Conservation (phyloP, 306 rosid genomes). For the Dicorynia guianensis region DNA sequence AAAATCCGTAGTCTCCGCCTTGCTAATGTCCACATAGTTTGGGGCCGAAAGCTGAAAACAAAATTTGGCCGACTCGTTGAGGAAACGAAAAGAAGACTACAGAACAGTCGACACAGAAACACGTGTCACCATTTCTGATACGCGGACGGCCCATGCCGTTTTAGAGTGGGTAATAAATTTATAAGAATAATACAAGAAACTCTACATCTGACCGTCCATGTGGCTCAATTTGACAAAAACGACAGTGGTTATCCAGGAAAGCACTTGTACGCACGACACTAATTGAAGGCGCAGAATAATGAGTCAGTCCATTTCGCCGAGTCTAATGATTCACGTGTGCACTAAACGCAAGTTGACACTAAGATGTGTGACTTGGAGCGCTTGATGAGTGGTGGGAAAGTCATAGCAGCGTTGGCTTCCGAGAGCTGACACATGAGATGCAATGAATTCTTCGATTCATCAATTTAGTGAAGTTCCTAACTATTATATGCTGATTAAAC, state of each 20-base stretch:
- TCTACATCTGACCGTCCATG: no score
- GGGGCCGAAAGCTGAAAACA: neutral
- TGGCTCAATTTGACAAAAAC: neutral
- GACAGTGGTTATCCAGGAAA: neutral
- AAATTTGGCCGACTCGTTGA: slow-evolving; percentile 18
- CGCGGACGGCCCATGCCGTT: slow-evolving; percentile 17
- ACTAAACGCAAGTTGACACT: neutral
- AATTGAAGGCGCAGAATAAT: neutral
- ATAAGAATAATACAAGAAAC: neutral
- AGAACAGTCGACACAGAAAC: neutral
- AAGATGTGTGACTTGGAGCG: neutral
- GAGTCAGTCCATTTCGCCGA: neutral
- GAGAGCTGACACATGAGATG: neutral
- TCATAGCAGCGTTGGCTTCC: neutral
- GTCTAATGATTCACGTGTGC: neutral
- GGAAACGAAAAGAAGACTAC: neutral
- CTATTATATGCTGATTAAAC: no score
- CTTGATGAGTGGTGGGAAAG: neutral
- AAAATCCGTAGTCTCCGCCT: neutral
- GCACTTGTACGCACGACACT: neutral
- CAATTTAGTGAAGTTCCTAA: no score
- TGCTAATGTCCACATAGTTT: neutral
- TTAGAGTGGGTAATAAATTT: no score
- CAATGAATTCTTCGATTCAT: no score
- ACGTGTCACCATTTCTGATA: slow-evolving; percentile 2